These are phyloP conservation scores for Zangia roseola DNA, from an alignment of 768 basidiomycete species.

Conservation along the genomic window DNA sequence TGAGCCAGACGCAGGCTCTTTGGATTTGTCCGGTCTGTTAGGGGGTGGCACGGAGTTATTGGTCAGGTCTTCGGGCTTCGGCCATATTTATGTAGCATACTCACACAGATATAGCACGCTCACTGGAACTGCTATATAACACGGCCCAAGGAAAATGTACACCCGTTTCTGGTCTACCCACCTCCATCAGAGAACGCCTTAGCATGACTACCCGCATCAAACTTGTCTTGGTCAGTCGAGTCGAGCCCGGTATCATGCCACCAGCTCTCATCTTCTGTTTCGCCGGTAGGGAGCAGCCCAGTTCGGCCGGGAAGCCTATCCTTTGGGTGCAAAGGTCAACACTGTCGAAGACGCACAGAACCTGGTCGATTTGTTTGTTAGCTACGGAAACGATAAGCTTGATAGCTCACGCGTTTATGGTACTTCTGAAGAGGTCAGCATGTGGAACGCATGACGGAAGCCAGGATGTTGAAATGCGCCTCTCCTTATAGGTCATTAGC, in stretches of 20 bases:
- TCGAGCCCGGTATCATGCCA: not conserved
- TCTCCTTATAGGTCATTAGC: conserved; percentile 7
- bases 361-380: conserved; percentile 16
- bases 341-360: conserved; percentile 18
- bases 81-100: too few relatives aligned
- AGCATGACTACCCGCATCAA: conserved; percentile 7
- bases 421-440: conserved; percentile 13
- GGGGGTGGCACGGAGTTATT: too few relatives aligned
- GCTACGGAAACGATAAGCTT: conserved; percentile 13
- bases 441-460: too few relatives aligned
- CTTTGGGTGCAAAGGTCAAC: conserved; percentile 9
- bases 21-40: too few relatives aligned
- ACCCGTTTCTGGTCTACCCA: not conserved
- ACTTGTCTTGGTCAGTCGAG: conserved; percentile 4
- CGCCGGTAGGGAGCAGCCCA: conserved; percentile 11
- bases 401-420: conserved; percentile 13
- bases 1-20: too few relatives aligned
- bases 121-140: not conserved
- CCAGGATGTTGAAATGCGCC: not conserved
- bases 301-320: conserved; percentile 13
- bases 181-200: not conserved
- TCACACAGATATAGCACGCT: too few relatives aligned
- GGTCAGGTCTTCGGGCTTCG: too few relatives aligned
- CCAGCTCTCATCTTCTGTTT: not conserved
- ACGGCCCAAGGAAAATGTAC: not conserved